Percentiles rank a stretch among this genome's conserved stretches.
phyloP scores from a whole-genome alignment of 1,284 basidiomycete genomes.

The Gomphus bonarii region DNA sequence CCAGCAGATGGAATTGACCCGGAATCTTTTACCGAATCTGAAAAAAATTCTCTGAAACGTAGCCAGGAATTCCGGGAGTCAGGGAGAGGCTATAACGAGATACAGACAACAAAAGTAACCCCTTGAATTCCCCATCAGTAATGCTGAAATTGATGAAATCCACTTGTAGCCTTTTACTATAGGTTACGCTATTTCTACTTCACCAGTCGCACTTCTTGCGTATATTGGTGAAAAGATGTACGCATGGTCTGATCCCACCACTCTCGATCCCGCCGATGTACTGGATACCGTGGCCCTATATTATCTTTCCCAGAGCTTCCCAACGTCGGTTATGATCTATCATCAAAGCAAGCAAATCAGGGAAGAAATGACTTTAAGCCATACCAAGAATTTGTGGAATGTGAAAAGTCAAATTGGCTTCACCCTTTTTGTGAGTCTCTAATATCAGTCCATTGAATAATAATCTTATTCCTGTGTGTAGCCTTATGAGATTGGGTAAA shows the following conservation, averaged over 20 bases:
- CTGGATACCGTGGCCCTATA: slow-evolving; percentile 17
- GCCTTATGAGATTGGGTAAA: slow-evolving; percentile 17
- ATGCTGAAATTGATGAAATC: not conserved
- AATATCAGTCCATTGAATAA: not conserved
- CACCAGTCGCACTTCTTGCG: slow-evolving; percentile 15
- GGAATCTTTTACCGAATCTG: slow-evolving; percentile 10
- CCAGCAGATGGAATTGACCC: slow-evolving; percentile 1
- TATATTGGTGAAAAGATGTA: slow-evolving; percentile 19
- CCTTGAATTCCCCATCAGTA: not conserved
- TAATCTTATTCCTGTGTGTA: not conserved
- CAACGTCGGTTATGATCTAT: slow-evolving; percentile 18
- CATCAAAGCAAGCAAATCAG: slow-evolving; percentile 11
- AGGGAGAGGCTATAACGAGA: slow-evolving; percentile 14
- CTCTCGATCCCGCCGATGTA: slow-evolving; percentile 13
- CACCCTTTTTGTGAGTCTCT: slow-evolving; percentile 14
- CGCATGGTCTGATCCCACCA: slow-evolving; percentile 16
- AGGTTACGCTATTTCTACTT: slow-evolving; percentile 15
- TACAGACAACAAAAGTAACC: slow-evolving; percentile 15
- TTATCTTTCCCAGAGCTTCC: slow-evolving; percentile 16
- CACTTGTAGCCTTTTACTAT: slow-evolving; percentile 17
- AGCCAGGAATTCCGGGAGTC: slow-evolving; percentile 12
- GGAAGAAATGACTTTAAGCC: slow-evolving; percentile 6
- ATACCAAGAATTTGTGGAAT: slow-evolving; percentile 6
- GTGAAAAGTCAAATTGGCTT: slow-evolving; percentile 15
- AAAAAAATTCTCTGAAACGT: slow-evolving; percentile 11